Evolutionary conservation across 345 rosid species (phyloP).

Genomic region (Kernera saxatilis): DNA sequence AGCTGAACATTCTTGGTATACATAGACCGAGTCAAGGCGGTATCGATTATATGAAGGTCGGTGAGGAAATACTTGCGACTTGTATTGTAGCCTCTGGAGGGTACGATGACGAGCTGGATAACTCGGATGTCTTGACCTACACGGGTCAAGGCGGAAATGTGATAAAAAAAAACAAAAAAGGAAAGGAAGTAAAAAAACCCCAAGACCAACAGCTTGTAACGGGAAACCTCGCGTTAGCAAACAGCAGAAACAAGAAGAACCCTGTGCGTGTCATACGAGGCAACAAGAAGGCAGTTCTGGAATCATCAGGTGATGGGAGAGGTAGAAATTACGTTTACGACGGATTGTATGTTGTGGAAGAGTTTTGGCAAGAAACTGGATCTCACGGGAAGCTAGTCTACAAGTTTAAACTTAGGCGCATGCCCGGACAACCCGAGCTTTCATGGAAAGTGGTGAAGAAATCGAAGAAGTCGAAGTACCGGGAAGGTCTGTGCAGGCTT

Average conservation of each 20-base stretch:
- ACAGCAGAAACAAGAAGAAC: slow-evolving; percentile 42
- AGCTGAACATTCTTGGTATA: slow-evolving; percentile 71
- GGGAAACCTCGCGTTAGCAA: slow-evolving; percentile 75
- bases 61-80: slow-evolving; percentile 40
- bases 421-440: slow-evolving; percentile 78
- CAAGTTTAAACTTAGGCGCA: slow-evolving; percentile 57
- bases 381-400: slow-evolving; percentile 68
- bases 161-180: slow-evolving; percentile 32
- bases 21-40: slow-evolving; percentile 72
- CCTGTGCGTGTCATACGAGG: slow-evolving; percentile 90
- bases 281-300: slow-evolving; percentile 33
- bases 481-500: slow-evolving; percentile 61
- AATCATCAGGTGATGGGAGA: slow-evolving; percentile 34
- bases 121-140: slow-evolving; percentile 62
- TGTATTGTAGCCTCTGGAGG: slow-evolving; percentile 84
- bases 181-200: slow-evolving; percentile 31
- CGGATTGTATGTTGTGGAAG: slow-evolving; percentile 69
- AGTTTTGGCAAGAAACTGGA: slow-evolving; percentile 54
- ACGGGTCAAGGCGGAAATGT: slow-evolving; percentile 84
- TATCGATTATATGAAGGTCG: slow-evolving; percentile 61
- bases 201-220: slow-evolving; percentile 76
- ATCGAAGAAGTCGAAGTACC: slow-evolving; percentile 33
- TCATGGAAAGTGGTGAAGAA: slow-evolving; percentile 75
- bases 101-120: slow-evolving; percentile 62
- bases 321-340: slow-evolving; percentile 56